phyloP scores from a whole-genome alignment of 2,329 filamentous ascomycete species.

The Diplodia scrobiculata region DNA sequence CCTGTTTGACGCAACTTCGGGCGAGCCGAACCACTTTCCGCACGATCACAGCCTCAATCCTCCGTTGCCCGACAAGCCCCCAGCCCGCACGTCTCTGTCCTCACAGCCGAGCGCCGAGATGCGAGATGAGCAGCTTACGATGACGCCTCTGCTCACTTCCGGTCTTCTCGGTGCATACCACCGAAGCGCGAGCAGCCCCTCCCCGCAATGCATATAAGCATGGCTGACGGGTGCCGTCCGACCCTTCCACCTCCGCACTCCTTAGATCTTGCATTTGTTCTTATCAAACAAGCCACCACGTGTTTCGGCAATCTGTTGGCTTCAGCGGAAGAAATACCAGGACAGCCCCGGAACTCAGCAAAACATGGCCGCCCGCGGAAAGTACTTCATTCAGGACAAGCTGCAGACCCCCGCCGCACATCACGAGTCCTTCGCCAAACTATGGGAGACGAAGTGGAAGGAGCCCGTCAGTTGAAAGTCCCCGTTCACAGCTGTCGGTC shows the following conservation, averaged over 20 bases:
- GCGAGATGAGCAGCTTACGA: neutral
- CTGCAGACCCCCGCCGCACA: constrained; percentile 48
- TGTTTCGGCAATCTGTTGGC: neutral
- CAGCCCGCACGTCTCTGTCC: neutral
- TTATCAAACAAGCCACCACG: neutral
- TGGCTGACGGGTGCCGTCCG: neutral
- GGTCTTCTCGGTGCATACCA: constrained; percentile 8
- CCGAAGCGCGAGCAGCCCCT: neutral
- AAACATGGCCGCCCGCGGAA: constrained; percentile 47
- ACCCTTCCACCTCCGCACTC: neutral
- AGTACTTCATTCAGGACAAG: constrained; percentile 53
- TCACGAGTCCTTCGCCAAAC: constrained; percentile 51
- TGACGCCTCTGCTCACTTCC: neutral
- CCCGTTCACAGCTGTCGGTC: neutral
- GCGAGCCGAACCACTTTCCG: neutral
- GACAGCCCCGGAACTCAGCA: neutral
- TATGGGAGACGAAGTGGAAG: constrained; percentile 78
- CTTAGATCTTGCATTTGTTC: neutral
- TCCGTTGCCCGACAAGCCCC: neutral
- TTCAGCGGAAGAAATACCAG: no score
- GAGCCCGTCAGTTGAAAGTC: constrained; percentile 55
- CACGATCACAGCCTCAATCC: neutral
- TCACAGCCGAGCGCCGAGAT: neutral
- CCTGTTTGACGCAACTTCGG: neutral
- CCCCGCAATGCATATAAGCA: constrained; percentile 1